Conservation (phyloP, 768 basidiomycete species). For the Imleria badia region DNA sequence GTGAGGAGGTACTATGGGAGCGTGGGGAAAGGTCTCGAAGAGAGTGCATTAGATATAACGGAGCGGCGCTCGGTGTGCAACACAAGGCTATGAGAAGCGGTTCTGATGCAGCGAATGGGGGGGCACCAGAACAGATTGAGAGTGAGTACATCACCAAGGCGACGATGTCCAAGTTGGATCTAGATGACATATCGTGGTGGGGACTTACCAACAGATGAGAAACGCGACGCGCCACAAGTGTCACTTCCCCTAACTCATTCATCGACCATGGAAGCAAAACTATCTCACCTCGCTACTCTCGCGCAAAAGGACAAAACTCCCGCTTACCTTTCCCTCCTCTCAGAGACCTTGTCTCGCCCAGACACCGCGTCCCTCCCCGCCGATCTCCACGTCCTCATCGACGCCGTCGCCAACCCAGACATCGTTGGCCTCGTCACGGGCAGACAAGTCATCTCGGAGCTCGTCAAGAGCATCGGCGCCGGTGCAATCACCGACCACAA, state of each 20-base stretch:
- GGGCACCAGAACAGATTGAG: not conserved
- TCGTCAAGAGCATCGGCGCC: slow-evolving; percentile 67
- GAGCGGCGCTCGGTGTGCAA: not conserved
- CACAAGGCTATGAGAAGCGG: slow-evolving; percentile 22
- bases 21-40: not conserved
- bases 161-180: slow-evolving; percentile 13
- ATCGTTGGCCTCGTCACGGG: slow-evolving; percentile 83
- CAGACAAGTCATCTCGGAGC: slow-evolving; percentile 82
- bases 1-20: not conserved
- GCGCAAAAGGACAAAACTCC: slow-evolving; percentile 84
- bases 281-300: slow-evolving; percentile 60
- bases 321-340: slow-evolving; percentile 68
- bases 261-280: slow-evolving; percentile 55
- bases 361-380: slow-evolving; percentile 43
- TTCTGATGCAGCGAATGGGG: slow-evolving; percentile 4
- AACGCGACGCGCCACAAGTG: no score
- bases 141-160: slow-evolving; percentile 31
- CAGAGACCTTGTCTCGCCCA: slow-evolving; percentile 57
- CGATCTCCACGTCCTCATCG: slow-evolving; percentile 71
- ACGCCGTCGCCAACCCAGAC: slow-evolving; percentile 82
- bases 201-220: slow-evolving; percentile 6
- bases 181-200: not conserved
- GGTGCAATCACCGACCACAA: slow-evolving; percentile 54
- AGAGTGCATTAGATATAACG: slow-evolving; percentile 9
- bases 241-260: not conserved